phyloP scores from a whole-genome alignment of 331 rosid genomes.

The Telfairia occidentalis region DNA sequence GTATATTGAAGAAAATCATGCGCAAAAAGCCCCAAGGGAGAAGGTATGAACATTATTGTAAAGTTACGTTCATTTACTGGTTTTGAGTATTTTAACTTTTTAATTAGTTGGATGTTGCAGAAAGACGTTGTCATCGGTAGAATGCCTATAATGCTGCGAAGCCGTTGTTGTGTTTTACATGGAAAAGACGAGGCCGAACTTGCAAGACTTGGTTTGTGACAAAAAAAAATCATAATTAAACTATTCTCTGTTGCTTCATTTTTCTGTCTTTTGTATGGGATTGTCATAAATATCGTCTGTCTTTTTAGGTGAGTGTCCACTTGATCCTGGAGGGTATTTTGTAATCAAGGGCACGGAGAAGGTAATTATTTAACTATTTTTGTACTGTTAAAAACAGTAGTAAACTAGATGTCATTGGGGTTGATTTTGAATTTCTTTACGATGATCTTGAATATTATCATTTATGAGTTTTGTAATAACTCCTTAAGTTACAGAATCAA shows the following conservation, averaged over 20 bases:
- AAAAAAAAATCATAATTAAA: neutral
- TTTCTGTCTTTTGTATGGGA: neutral
- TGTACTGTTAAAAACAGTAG: neutral
- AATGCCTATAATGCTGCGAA: constrained; percentile 86
- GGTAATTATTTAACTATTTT: constrained; percentile 35
- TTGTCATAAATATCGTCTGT: neutral
- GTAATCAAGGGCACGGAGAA: constrained; percentile 89
- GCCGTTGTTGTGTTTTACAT: constrained; percentile 56
- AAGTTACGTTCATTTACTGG: constrained; percentile 5
- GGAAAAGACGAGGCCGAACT: constrained; percentile 78
- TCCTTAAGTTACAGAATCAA: neutral
- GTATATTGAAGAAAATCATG: constrained; percentile 44
- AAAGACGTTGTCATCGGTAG: constrained; percentile 48
- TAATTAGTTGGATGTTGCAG: constrained; percentile 22
- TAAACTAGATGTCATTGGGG: neutral
- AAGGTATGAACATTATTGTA: constrained; percentile 33
- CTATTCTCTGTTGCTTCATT: neutral
- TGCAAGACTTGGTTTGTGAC: constrained; percentile 57
- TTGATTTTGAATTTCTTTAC: neutral
- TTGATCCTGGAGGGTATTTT: constrained; percentile 98
- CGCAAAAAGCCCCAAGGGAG: constrained; percentile 13
- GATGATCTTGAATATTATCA: neutral
- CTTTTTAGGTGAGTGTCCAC: constrained; percentile 79
- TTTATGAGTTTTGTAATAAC: neutral
- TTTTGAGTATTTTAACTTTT: constrained; percentile 10